Conservation (phyloP, 176 grass and related monocot species). For the Miscanthus lutarioriparius region DNA sequence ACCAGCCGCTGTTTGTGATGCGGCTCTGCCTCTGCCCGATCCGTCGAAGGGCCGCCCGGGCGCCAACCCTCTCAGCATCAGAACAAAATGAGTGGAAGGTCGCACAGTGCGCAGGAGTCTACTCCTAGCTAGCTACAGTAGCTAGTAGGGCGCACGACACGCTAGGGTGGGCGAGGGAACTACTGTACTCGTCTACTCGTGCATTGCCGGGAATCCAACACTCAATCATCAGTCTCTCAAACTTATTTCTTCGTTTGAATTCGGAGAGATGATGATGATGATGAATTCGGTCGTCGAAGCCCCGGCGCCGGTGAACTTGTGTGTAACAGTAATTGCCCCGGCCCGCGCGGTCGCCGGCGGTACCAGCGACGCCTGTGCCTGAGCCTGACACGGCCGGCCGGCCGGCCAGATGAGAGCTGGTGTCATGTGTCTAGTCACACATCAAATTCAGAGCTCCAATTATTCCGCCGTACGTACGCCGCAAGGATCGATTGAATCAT, state of each 20-base stretch:
- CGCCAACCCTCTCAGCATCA: neutral
- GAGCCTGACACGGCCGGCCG: neutral
- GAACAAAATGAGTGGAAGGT: conserved; percentile 22
- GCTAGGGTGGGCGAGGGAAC: neutral
- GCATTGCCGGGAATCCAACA: neutral
- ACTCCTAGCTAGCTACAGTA: neutral
- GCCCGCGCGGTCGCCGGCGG: neutral
- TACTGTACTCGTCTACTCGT: neutral
- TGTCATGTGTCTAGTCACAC: conserved; percentile 27
- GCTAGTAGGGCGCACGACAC: no score
- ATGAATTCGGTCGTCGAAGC: no score
- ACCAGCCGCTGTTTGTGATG: no score
- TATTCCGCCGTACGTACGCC: conserved; percentile 36
- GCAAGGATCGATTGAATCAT: conserved; percentile 9
- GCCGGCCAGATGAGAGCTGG: conserved; percentile 28
- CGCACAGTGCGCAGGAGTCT: neutral
- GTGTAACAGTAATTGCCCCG: neutral
- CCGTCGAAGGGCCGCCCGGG: neutral
- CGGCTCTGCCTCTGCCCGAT: no score
- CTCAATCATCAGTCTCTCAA: neutral
- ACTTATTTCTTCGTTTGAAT: no score
- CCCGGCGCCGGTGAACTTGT: no score
- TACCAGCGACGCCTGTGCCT: neutral
- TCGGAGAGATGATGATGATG: no score
- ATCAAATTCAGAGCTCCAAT: conserved; percentile 43